Evolutionary conservation across 2,329 filamentous ascomycete genomes (phyloP).

Genomic region (Mollisiaceae sp.): DNA sequence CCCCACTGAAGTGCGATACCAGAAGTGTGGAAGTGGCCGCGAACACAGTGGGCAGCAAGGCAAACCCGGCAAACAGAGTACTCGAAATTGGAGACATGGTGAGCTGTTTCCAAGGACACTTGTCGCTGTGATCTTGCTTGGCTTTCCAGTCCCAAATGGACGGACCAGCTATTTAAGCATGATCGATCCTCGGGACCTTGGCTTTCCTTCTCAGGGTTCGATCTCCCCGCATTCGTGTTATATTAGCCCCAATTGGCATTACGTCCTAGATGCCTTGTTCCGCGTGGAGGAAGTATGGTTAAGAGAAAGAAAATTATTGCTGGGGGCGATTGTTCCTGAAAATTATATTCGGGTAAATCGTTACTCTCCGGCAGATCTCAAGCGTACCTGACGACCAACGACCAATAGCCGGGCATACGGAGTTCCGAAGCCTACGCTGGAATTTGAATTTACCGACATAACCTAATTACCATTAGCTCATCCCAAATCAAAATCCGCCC

Average conservation of each 20-base stretch:
- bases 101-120: slow-evolving; percentile 11
- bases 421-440: background rate
- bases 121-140: slow-evolving; percentile 5
- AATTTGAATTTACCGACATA: background rate
- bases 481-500: background rate
- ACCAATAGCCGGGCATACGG: slow-evolving; percentile 4
- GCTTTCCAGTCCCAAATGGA: slow-evolving; percentile 7
- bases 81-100: slow-evolving; percentile 16
- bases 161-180: slow-evolving; percentile 22
- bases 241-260: slow-evolving; percentile 20
- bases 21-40: slow-evolving; percentile 21
- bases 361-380: slow-evolving; percentile 9
- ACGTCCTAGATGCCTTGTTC: background rate
- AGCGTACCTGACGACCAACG: background rate
- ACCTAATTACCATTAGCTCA: background rate
- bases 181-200: slow-evolving; percentile 15
- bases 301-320: background rate
- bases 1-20: slow-evolving; percentile 47
- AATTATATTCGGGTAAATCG: slow-evolving; percentile 9
- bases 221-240: slow-evolving; percentile 21
- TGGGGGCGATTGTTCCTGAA: slow-evolving; percentile 15
- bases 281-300: slow-evolving; percentile 2
- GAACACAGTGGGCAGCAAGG: slow-evolving; percentile 17
- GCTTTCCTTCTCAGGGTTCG: slow-evolving; percentile 4
- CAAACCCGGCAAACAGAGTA: slow-evolving; percentile 12